Evolutionary conservation across 2,329 filamentous ascomycete genomes (phyloP).

Genomic region (Akanthomyces lecanii): DNA sequence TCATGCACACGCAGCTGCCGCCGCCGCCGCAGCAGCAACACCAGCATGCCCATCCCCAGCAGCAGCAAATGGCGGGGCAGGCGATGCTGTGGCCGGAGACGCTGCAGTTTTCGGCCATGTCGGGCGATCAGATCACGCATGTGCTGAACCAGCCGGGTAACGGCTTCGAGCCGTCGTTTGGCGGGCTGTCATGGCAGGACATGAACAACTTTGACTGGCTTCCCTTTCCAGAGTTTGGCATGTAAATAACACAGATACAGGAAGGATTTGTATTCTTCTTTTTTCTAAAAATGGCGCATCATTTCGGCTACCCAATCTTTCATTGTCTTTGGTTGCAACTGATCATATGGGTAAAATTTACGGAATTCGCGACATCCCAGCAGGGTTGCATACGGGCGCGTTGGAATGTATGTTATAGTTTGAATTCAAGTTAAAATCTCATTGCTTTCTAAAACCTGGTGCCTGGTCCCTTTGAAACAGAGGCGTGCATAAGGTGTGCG

Average conservation of each 20-base stretch:
- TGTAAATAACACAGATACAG: constrained; percentile 18
- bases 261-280: no score
- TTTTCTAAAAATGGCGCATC: no score
- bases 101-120: constrained; percentile 64
- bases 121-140: constrained; percentile 63
- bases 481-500: no score
- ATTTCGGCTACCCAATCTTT: no score
- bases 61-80: constrained; percentile 25
- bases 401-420: no score
- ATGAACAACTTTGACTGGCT: constrained; percentile 56
- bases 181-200: constrained; percentile 56
- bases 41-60: constrained; percentile 8
- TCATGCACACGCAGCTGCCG: constrained; percentile 11
- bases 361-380: no score
- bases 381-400: no score
- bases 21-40: constrained; percentile 11
- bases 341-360: no score
- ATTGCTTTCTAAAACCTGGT: no score
- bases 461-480: no score
- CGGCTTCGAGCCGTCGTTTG: constrained; percentile 51
- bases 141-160: constrained; percentile 60
- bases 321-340: no score
- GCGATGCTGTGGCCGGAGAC: constrained; percentile 43
- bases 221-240: constrained; percentile 45
- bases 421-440: no score